A percentile compares a stretch with the other conserved stretches of the same genome.
Evolutionary conservation across 257 asterid species (phyloP).

Genomic region (Fraxinus excelsior): DNA sequence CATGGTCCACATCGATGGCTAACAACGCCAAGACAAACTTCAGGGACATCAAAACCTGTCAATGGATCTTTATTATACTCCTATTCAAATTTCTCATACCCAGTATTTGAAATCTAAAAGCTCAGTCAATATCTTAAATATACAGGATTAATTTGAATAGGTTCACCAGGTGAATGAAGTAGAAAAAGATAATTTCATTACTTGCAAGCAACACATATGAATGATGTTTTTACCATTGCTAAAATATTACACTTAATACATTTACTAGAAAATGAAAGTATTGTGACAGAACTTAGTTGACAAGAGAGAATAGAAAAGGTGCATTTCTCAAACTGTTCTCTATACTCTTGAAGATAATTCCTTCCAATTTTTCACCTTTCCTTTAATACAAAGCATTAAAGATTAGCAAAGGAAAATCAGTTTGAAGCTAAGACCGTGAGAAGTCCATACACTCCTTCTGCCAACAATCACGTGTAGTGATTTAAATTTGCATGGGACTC

Average conservation of each 20-base stretch:
- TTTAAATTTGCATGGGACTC: background rate
- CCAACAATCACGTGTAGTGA: background rate
- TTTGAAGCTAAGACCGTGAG: background rate
- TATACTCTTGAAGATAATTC: background rate
- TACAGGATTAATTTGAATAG: background rate
- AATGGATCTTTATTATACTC: background rate
- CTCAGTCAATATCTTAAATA: background rate
- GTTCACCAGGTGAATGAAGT: background rate
- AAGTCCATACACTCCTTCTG: background rate
- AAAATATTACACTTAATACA: background rate
- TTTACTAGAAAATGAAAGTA: background rate
- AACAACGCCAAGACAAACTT: background rate
- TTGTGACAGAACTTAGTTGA: background rate
- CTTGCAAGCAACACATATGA: background rate
- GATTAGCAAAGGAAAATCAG: background rate
- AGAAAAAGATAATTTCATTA: background rate
- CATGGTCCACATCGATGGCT: background rate
- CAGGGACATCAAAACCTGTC: background rate
- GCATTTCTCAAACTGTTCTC: background rate
- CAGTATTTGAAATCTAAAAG: background rate
- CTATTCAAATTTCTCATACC: background rate
- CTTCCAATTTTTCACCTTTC: background rate
- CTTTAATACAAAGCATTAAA: background rate
- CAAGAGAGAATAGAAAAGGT: background rate
- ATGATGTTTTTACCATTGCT: background rate